Evolutionary conservation across 1,284 basidiomycete genomes (phyloP).

Genomic region (Ganoderma lingzhi): DNA sequence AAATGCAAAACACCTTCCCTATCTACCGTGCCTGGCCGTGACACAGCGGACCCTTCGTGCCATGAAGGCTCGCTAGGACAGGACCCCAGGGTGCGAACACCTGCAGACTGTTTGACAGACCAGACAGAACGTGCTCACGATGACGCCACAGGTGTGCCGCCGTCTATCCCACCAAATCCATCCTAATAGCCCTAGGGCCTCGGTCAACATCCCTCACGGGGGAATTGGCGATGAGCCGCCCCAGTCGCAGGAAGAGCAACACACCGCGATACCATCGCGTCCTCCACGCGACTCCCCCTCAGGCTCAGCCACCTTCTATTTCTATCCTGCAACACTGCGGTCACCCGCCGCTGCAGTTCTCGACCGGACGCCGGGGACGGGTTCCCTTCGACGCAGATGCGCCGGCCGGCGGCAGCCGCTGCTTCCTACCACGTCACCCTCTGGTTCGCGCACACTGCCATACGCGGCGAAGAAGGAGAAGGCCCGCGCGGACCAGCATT

Average conservation of each 20-base stretch:
- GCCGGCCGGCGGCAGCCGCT: neutral
- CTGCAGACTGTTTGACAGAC: conserved; percentile 2
- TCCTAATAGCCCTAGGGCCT: neutral
- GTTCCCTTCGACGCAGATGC: neutral
- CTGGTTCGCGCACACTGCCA: conserved; percentile 3
- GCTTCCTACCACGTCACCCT: conserved; percentile 3
- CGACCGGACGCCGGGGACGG: neutral
- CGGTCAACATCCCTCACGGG: neutral
- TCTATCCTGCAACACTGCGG: conserved; percentile 1
- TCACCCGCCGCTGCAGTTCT: neutral
- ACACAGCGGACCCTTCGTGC: neutral
- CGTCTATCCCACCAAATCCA: neutral
- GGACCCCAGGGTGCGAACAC: neutral
- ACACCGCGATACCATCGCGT: neutral
- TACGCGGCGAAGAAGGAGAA: neutral
- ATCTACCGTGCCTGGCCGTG: neutral
- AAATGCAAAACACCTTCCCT: conserved; percentile 2
- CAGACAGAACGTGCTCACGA: conserved; percentile 1
- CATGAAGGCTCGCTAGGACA: neutral
- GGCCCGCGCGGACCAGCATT: conserved; percentile 18
- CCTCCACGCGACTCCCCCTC: neutral
- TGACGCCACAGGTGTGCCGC: neutral
- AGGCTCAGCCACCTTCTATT: neutral
- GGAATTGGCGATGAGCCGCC: neutral
- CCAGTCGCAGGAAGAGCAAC: neutral